Conservation (phyloP, 1,284 basidiomycete species). For the Mycena sp. region DNA sequence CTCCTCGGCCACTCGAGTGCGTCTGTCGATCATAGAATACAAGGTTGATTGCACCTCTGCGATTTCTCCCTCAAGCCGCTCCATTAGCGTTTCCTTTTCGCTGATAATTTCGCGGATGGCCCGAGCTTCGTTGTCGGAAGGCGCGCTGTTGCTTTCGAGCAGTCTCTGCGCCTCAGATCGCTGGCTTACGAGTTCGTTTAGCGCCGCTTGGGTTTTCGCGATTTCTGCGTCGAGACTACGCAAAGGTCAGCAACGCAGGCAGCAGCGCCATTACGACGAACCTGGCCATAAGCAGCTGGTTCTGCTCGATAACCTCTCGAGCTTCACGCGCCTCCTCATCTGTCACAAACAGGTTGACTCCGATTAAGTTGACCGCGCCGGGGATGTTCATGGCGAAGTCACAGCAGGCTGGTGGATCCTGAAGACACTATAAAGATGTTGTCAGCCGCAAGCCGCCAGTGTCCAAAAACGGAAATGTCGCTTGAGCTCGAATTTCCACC, state of each 20-base stretch:
- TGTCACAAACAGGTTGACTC: slow-evolving; percentile 21
- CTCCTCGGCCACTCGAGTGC: not conserved
- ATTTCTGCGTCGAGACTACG: slow-evolving; percentile 29
- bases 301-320: slow-evolving; percentile 15
- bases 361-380: slow-evolving; percentile 8
- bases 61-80: slow-evolving; percentile 20
- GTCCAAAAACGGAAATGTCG: too few relatives aligned
- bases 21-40: slow-evolving; percentile 3
- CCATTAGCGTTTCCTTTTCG: slow-evolving; percentile 21
- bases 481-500: too few relatives aligned
- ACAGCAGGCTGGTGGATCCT: not conserved
- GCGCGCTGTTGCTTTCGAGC: slow-evolving; percentile 26
- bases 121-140: slow-evolving; percentile 21
- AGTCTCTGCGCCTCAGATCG: slow-evolving; percentile 19
- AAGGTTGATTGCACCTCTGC: slow-evolving; percentile 1
- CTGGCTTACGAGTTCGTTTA: slow-evolving; percentile 24
- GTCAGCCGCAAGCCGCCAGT: not conserved
- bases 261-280: not conserved
- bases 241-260: not conserved
- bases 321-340: slow-evolving; percentile 15
- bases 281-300: slow-evolving; percentile 25
- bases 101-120: slow-evolving; percentile 26
- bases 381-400: slow-evolving; percentile 18
- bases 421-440: not conserved
- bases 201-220: slow-evolving; percentile 18